Conservation (phyloP, 2,329 filamentous ascomycete genomes). For the Chrysosporium queenslandicum region DNA sequence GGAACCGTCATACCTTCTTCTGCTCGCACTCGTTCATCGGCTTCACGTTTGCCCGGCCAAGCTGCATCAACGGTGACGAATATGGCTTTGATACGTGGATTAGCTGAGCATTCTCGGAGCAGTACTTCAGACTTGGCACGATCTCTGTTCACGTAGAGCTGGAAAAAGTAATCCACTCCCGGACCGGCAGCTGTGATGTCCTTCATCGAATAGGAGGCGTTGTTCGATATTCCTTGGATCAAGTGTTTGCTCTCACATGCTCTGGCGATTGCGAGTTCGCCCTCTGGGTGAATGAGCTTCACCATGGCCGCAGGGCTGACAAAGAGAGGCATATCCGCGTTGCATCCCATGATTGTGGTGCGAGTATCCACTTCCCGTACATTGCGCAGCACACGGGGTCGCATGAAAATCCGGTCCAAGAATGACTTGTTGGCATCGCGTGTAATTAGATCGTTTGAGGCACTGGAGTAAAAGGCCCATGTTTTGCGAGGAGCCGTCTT, state of each 20-base stretch:
- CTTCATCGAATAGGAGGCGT: slow-evolving; percentile 48
- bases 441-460: slow-evolving; percentile 53
- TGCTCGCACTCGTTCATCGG: slow-evolving; percentile 46
- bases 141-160: slow-evolving; percentile 47
- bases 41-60: slow-evolving; percentile 47
- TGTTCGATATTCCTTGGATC: slow-evolving; percentile 53
- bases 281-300: slow-evolving; percentile 52
- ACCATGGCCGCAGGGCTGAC: slow-evolving; percentile 57
- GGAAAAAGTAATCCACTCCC: slow-evolving; percentile 42
- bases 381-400: slow-evolving; percentile 49
- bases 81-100: slow-evolving; percentile 37
- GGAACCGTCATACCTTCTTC: slow-evolving; percentile 36
- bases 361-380: slow-evolving; percentile 45
- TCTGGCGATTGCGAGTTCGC: slow-evolving; percentile 50
- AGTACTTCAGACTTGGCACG: slow-evolving; percentile 41
- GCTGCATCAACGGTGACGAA: slow-evolving; percentile 49
- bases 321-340: slow-evolving; percentile 50
- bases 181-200: slow-evolving; percentile 43
- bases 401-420: slow-evolving; percentile 48
- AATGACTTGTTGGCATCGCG: slow-evolving; percentile 45
- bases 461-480: slow-evolving; percentile 61
- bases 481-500: slow-evolving; percentile 50
- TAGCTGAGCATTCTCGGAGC: slow-evolving; percentile 34
- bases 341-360: slow-evolving; percentile 47
- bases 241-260: slow-evolving; percentile 45